Conservation (phyloP, 1,284 basidiomycete genomes). For the Leccinum pachyderme region DNA sequence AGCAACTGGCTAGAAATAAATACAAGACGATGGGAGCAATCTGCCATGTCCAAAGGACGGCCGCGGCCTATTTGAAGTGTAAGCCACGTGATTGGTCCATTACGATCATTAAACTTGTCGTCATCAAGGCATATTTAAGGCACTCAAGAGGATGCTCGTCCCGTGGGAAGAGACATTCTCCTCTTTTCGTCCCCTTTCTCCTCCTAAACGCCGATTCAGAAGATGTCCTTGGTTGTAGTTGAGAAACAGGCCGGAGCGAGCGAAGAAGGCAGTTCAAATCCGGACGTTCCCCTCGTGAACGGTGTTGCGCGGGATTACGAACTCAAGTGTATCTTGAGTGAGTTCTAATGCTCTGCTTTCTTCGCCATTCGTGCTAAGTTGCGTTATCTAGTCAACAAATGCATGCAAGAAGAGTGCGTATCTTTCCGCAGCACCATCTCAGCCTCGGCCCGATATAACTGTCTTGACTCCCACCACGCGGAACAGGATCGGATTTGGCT, state of each 20-base stretch:
- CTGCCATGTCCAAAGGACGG: too few relatives aligned
- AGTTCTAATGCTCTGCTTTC: slow-evolving; percentile 4
- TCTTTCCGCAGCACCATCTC: slow-evolving; percentile 1
- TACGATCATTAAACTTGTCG: slow-evolving; percentile 1
- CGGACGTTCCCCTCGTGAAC: slow-evolving; percentile 8
- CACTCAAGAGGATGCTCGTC: slow-evolving; percentile 15
- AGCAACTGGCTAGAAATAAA: too few relatives aligned
- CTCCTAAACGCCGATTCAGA: neutral
- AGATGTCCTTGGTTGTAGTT: slow-evolving; percentile 11
- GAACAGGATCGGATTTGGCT: slow-evolving; percentile 56
- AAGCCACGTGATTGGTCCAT: too few relatives aligned
- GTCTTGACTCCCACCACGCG: neutral
- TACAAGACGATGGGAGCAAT: too few relatives aligned
- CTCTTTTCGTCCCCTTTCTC: neutral
- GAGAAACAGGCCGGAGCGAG: slow-evolving; percentile 17
- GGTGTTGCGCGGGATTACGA: slow-evolving; percentile 30
- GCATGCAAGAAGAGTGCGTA: slow-evolving; percentile 46
- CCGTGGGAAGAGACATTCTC: slow-evolving; percentile 18
- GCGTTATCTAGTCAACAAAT: slow-evolving; percentile 40
- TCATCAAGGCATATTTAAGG: neutral
- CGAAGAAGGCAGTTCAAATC: slow-evolving; percentile 14
- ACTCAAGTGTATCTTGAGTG: slow-evolving; percentile 29
- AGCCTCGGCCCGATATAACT: neutral
- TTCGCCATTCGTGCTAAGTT: neutral
- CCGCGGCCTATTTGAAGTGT: too few relatives aligned